These are phyloP conservation scores for Yamadazyma insecticola DNA, from an alignment of 805 yeast species.

Conservation along the genomic window DNA sequence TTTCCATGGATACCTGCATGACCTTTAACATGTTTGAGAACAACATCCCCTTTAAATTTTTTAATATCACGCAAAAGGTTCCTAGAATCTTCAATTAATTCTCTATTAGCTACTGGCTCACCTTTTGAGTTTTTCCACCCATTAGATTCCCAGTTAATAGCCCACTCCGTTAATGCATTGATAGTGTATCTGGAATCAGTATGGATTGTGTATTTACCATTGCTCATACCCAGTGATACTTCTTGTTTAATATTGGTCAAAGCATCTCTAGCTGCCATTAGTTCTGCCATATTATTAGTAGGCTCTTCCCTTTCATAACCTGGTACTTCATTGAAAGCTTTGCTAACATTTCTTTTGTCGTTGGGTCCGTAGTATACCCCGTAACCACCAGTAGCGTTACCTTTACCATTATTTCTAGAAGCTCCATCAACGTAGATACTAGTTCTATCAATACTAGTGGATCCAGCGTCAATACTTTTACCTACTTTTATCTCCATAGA, in stretches of 20 bases:
- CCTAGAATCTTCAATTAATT: slow-evolving; percentile 39
- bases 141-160: slow-evolving; percentile 47
- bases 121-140: slow-evolving; percentile 50
- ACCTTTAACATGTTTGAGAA: slow-evolving; percentile 62
- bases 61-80: slow-evolving; percentile 20
- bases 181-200: slow-evolving; percentile 73
- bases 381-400: slow-evolving; percentile 43
- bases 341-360: slow-evolving; percentile 50
- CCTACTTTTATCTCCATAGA: no score
- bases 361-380: slow-evolving; percentile 65
- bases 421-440: slow-evolving; percentile 73
- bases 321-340: slow-evolving; percentile 1
- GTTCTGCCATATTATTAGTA: slow-evolving; percentile 81
- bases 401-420: slow-evolving; percentile 52
- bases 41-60: slow-evolving; percentile 19
- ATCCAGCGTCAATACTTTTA: no score
- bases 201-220: slow-evolving; percentile 33
- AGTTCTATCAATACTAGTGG: neutral
- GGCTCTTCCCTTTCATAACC: slow-evolving; percentile 24
- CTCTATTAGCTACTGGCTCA: slow-evolving; percentile 45
- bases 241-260: slow-evolving; percentile 16
- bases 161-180: slow-evolving; percentile 56
- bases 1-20: slow-evolving; percentile 71
- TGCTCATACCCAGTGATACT: no score
- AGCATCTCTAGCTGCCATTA: slow-evolving; percentile 61